Evolutionary conservation across 164 flowering plant species (phyloP), one percentile per base, ranked within the genome.

Genomic region (Aristolochia fimbriata): DNA sequence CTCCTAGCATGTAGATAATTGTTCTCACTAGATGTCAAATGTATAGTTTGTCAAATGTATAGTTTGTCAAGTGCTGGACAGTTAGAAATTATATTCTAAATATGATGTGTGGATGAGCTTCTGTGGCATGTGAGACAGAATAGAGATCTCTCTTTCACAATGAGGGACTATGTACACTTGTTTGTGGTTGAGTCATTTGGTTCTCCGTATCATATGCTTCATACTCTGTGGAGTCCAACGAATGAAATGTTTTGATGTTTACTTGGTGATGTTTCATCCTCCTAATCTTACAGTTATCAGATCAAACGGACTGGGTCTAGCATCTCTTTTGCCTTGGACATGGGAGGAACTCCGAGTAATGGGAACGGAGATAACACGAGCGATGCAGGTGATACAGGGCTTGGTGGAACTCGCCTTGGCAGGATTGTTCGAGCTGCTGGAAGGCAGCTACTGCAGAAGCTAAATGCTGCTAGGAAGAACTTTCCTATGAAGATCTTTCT

Each of bases 401-500:
- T 84, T 11, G 90, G 92, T 17, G 69, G 79, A 27, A 92, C 98
- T 53, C 77, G 98, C 48, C 62, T 92, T 76, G 92, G 95, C 23
- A 74, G 95, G 62, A 83, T 92, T 72, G 86, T 84, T 50, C 76
- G 78, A 71, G 86, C 87, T 15, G 87, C 83, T 20, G 90, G 85
- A 24, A 83, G 76, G 58, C 85, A 77, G 78, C 74, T 88, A n/a
- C 64, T 91, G 60, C 77, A 69, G 61, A 91, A 80, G 74, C 76
- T 91, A 24, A 91, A 87, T 70, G 74, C 80, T 23, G 84, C 98
- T 15, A 79, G 98, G 65, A 91, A 77, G 61, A 88, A 88, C 67
- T 76, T 88, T 59, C 98, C 96, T 45, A 78, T 84, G 92, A 91
- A 91, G 73, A 63, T 88, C 62, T 91, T 91, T 70, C 92, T 91